A percentile compares a stretch with the other conserved stretches of the same genome.
These are phyloP conservation scores for Melaleuca quinquenervia DNA, from an alignment of 345 rosid species.

Conservation along the genomic window DNA sequence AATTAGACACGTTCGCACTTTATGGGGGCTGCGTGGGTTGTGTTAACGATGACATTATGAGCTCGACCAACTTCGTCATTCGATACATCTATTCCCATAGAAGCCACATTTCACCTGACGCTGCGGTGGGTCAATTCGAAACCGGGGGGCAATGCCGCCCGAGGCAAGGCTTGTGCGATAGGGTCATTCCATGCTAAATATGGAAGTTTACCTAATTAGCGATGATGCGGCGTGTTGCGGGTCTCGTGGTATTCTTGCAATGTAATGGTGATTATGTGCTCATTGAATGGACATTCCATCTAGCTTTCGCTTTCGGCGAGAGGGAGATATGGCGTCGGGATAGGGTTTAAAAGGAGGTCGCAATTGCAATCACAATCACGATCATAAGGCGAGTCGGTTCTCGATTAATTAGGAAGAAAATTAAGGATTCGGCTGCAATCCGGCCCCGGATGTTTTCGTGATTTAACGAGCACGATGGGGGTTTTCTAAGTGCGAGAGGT, in stretches of 20 bases:
- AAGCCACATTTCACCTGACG: not conserved
- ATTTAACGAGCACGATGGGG: not conserved
- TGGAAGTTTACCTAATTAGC: not conserved
- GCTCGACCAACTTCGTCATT: not conserved
- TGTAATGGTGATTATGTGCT: not conserved
- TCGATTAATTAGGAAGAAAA: not conserved
- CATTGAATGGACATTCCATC: not conserved
- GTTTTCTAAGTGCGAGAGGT: not conserved
- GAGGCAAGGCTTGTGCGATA: not conserved
- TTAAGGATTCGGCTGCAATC: not conserved
- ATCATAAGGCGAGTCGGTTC: not conserved
- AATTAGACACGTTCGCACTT: not conserved
- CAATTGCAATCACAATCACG: not conserved
- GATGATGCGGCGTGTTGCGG: not conserved
- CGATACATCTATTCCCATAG: not conserved
- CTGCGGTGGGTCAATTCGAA: not conserved
- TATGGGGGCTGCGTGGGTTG: not conserved
- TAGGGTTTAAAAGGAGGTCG: not conserved
- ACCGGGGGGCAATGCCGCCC: not conserved
- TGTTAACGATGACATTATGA: not conserved
- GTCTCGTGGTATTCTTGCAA: not conserved
- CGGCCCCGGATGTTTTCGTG: not conserved
- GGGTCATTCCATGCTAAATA: not conserved
- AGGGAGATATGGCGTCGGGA: not conserved
- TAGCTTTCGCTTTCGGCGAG: not conserved